A percentile compares a stretch with the other conserved stretches of the same genome.
Evolutionary conservation across 768 basidiomycete species (phyloP).

Genomic region (Tulasnella sp.): DNA sequence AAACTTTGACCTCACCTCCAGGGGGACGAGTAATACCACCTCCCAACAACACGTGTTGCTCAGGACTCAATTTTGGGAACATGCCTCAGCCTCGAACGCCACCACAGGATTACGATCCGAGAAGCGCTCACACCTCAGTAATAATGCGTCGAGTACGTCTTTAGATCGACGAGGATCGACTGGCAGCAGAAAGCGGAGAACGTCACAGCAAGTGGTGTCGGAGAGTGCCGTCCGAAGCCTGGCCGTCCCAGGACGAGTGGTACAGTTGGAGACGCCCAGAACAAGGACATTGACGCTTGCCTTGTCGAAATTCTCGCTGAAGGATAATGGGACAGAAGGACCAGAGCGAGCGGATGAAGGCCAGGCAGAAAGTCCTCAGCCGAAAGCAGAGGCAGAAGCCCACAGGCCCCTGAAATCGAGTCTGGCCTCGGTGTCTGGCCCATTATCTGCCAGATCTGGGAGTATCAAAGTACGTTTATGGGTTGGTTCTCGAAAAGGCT

Average conservation of each 20-base stretch:
- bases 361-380: neutral
- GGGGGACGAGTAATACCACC: neutral
- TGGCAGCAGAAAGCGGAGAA: neutral
- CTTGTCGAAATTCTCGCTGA: neutral
- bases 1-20: neutral
- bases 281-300: neutral
- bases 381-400: neutral
- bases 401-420: neutral
- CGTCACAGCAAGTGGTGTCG: neutral
- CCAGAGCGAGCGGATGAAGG: neutral
- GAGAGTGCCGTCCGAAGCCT: neutral
- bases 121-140: neutral
- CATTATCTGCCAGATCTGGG: neutral
- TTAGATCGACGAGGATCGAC: neutral
- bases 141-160: neutral
- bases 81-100: neutral
- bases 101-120: neutral
- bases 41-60: neutral
- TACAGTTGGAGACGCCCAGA: neutral
- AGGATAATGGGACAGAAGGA: neutral
- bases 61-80: neutral
- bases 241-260: neutral
- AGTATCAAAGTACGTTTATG: neutral
- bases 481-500: neutral
- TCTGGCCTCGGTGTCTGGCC: neutral